Percentiles rank a stretch among this genome's conserved stretches.
phyloP scores from a whole-genome alignment of 371 early-diverging fungal genomes.

The Circinella umbellata region DNA sequence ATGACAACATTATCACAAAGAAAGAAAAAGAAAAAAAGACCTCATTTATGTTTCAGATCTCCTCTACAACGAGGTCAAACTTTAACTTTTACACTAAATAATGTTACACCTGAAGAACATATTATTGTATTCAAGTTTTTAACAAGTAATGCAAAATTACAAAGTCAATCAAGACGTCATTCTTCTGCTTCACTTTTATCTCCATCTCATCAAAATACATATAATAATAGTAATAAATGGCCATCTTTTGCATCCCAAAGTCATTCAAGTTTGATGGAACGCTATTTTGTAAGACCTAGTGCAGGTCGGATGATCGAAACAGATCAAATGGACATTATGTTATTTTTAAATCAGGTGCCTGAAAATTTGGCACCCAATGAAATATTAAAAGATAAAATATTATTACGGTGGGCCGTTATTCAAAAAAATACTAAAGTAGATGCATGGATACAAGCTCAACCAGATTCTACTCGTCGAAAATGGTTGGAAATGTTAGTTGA shows the following conservation, averaged over 20 bases:
- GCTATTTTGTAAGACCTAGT: constrained; percentile 52
- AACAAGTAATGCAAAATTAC: constrained; percentile 34
- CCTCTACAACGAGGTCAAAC: constrained; percentile 47
- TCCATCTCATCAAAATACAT: too few relatives aligned
- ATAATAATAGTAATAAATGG: not conserved
- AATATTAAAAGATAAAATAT: constrained; percentile 40
- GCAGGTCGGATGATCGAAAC: constrained; percentile 39
- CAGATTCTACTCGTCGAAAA: constrained; percentile 37
- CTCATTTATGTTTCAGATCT: constrained; percentile 23
- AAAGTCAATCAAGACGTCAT: not conserved
- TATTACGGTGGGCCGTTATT: constrained; percentile 50
- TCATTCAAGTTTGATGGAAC: constrained; percentile 24
- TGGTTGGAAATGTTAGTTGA: constrained; percentile 55
- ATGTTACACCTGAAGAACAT: constrained; percentile 48
- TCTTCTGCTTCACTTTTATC: not conserved
- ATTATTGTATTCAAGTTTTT: constrained; percentile 50
- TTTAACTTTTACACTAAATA: constrained; percentile 36
- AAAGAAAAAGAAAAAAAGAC: constrained; percentile 5
- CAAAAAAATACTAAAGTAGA: constrained; percentile 43
- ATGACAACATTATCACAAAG: not conserved
- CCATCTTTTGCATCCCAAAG: not conserved
- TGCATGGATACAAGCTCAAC: constrained; percentile 33
- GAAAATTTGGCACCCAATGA: constrained; percentile 20
- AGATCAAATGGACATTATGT: constrained; percentile 37
- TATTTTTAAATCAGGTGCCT: constrained; percentile 46